Percentiles rank a stretch among this genome's conserved stretches.
phyloP scores from a whole-genome alignment of 1,284 basidiomycete genomes.

The Phellopilus nigrolimitatus region DNA sequence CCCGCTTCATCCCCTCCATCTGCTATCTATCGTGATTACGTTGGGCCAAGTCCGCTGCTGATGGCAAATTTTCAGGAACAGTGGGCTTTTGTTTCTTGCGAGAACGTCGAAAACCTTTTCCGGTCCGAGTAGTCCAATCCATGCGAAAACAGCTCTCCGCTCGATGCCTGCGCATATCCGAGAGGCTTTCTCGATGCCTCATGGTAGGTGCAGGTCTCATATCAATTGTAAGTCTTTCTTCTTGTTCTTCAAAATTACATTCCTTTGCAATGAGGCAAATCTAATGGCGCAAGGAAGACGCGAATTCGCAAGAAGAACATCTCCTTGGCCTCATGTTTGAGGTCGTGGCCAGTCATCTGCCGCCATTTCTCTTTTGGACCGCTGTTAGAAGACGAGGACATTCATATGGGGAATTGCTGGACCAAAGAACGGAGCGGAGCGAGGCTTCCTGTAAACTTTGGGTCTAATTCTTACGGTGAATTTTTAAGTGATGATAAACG shows the following conservation, averaged over 20 bases:
- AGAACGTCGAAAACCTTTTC: background rate
- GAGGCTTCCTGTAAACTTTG: too few relatives aligned
- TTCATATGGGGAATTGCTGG: too few relatives aligned
- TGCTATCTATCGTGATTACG: background rate
- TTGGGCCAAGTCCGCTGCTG: background rate
- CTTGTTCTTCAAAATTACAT: background rate
- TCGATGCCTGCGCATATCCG: background rate
- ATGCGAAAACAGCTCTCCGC: constrained; percentile 11
- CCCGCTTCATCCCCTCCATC: background rate
- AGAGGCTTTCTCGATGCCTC: background rate
- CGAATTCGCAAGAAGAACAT: background rate
- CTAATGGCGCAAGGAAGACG: background rate
- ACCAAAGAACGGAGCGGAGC: too few relatives aligned
- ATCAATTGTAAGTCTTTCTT: constrained; percentile 24
- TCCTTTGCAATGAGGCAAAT: background rate
- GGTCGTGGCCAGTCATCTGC: background rate
- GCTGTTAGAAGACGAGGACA: too few relatives aligned
- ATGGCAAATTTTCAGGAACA: background rate
- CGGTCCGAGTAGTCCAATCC: constrained; percentile 15
- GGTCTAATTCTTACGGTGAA: too few relatives aligned
- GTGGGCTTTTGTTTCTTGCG: background rate
- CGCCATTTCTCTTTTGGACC: background rate
- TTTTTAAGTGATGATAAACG: too few relatives aligned
- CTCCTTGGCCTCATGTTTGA: constrained; percentile 7
- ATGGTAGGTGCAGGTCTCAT: constrained; percentile 7